A percentile compares a stretch with the other conserved stretches of the same genome.
phyloP scores from a whole-genome alignment of 768 basidiomycete species.

The Phlebiopsis gigantea region DNA sequence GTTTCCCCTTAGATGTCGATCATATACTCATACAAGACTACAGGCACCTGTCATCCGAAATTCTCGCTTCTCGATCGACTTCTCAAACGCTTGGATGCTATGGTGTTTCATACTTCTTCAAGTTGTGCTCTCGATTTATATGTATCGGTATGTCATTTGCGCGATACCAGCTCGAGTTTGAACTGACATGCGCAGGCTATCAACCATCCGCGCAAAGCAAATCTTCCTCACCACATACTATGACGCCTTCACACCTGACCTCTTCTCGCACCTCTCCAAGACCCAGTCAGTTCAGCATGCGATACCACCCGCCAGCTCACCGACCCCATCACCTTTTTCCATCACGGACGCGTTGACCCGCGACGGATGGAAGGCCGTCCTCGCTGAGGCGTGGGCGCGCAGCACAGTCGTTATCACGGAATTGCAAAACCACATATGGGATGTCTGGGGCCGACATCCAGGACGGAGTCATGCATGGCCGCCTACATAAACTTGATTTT shows the following conservation, averaged over 20 bases:
- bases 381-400: conserved; percentile 34
- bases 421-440: conserved; percentile 9
- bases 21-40: neutral
- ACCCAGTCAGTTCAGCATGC: conserved; percentile 36
- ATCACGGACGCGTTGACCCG: conserved; percentile 33
- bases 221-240: conserved; percentile 72
- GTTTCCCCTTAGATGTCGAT: neutral
- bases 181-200: conserved; percentile 34
- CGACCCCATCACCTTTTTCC: conserved; percentile 24
- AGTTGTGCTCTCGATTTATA: conserved; percentile 38
- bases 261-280: conserved; percentile 45
- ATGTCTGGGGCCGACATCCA: conserved; percentile 3
- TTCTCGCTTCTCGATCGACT: conserved; percentile 19
- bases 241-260: conserved; percentile 72
- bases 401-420: conserved; percentile 17
- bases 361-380: conserved; percentile 36
- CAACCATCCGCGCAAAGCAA: conserved; percentile 40
- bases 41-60: too few species aligned
- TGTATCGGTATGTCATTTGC: conserved; percentile 49
- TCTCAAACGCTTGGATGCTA: conserved; percentile 25
- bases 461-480: conserved; percentile 14
- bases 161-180: neutral
- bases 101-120: conserved; percentile 39
- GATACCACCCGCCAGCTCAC: conserved; percentile 31
- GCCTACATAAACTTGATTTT: neutral